Percentiles rank a stretch among this genome's conserved stretches.
phyloP scores from a whole-genome alignment of 2,329 filamentous ascomycete genomes.

The Sclerotiophoma versabilis region DNA sequence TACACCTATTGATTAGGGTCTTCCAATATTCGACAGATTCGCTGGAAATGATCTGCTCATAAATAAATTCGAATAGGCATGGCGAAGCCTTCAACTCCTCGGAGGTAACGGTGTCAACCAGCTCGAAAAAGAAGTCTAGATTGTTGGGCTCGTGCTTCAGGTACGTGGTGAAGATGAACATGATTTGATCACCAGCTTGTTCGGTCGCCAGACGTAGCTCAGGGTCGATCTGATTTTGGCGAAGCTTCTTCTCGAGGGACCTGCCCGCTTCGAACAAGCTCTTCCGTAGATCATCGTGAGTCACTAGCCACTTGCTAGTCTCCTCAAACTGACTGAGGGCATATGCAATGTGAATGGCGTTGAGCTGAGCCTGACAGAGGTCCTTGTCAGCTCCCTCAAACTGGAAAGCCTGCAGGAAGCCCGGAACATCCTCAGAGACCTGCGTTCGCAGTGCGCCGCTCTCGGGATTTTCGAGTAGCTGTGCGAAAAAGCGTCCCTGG shows the following conservation, averaged over 20 bases:
- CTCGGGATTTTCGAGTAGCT: slow-evolving; percentile 78
- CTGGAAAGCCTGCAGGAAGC: slow-evolving; percentile 71
- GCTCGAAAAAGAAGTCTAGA: slow-evolving; percentile 80
- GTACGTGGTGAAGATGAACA: slow-evolving; percentile 83
- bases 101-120: slow-evolving; percentile 83
- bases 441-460: slow-evolving; percentile 78
- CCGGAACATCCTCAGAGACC: slow-evolving; percentile 75
- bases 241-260: slow-evolving; percentile 78
- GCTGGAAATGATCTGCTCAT: slow-evolving; percentile 81
- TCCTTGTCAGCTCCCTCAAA: slow-evolving; percentile 69
- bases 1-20: slow-evolving; percentile 79
- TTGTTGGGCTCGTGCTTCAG: slow-evolving; percentile 77
- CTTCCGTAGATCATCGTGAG: slow-evolving; percentile 64
- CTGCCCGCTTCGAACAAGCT: slow-evolving; percentile 71
- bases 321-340: slow-evolving; percentile 74
- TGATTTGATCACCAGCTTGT: slow-evolving; percentile 87
- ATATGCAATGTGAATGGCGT: slow-evolving; percentile 84
- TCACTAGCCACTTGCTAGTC: slow-evolving; percentile 70
- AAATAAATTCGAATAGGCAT: slow-evolving; percentile 81
- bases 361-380: slow-evolving; percentile 80
- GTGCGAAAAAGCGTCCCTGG: slow-evolving; percentile 89
- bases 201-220: slow-evolving; percentile 82
- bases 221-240: slow-evolving; percentile 71
- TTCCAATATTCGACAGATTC: slow-evolving; percentile 88
- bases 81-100: slow-evolving; percentile 82